Evolutionary conservation across 2,329 filamentous ascomycete genomes (phyloP), one percentile per base, ranked within the genome.

Genomic region (Fusarium sp.): DNA sequence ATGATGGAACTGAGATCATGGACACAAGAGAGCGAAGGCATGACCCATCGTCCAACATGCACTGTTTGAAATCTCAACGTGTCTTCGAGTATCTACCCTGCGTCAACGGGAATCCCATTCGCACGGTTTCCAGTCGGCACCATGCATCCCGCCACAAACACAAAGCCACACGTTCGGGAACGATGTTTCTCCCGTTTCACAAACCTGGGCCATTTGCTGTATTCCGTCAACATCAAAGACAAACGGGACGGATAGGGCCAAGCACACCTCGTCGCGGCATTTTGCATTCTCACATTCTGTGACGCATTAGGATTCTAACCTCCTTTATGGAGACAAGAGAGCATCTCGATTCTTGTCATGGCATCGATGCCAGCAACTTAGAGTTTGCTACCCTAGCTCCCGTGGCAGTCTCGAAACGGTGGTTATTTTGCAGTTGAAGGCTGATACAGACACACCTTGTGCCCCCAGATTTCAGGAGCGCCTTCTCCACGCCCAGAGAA

Each of bases 401-500:
- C 36, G 57, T 46, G 34, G 40, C 64, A 55, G 33, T 56, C 42
- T 51, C 38, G 42, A 54, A 69, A 53, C 50, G 27, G 62, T 33
- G 56, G 50, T 64, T 63, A 44, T 40, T 58, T 55, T 54, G 31
- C 34, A 46, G 14, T 14, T 38, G 62, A 31, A 38, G 10, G 25
- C 23, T 40, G 42, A 51, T 62, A 69, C 67, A 66, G n/a, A 51
- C 65, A 70, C 73, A 51, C 73, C 67, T 61, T 62, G 61, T 46
- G 59, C 58, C 73, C 67, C 72, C 73, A 74, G 73, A 74, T 74
- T 74, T 74, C 73, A 74, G 73, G 73, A 71, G 64, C 58, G 60
- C 58, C 64, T 38, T 66, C 71, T 58, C 67, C 72, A 51, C 65
- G 60, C 57, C 62, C 44, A 13, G 25, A 51, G 61, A 44, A 34